Conservation (phyloP, 2,329 filamentous ascomycete species). For the Fusarium acutatum region DNA sequence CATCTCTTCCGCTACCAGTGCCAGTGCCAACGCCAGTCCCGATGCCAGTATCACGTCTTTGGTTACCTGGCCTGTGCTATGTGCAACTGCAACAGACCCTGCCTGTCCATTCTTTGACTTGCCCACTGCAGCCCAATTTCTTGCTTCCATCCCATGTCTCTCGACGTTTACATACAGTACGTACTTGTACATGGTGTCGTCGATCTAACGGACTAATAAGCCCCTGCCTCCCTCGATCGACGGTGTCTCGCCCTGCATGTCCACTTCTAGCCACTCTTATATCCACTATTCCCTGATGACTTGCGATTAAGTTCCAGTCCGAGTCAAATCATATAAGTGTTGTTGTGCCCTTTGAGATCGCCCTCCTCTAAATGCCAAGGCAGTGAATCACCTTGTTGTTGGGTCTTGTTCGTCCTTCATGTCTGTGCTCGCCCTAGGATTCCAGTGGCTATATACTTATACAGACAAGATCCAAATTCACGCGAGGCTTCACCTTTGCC, state of each 20-base stretch:
- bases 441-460: constrained; percentile 38
- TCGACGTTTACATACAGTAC: constrained; percentile 17
- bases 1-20: neutral
- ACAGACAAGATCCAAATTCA: constrained; percentile 32
- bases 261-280: constrained; percentile 23
- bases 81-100: constrained; percentile 40
- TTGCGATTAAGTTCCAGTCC: constrained; percentile 33
- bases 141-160: constrained; percentile 21
- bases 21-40: neutral
- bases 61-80: constrained; percentile 32
- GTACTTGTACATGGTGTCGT: neutral
- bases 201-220: constrained; percentile 22
- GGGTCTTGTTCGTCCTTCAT: constrained; percentile 18
- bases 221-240: constrained; percentile 27
- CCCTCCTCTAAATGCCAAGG: neutral
- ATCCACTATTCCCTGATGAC: constrained; percentile 21
- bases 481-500: constrained; percentile 10
- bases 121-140: constrained; percentile 23
- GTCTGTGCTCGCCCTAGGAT: constrained; percentile 29
- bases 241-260: constrained; percentile 24
- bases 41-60: constrained; percentile 25
- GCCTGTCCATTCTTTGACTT: constrained; percentile 18
- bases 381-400: constrained; percentile 13
- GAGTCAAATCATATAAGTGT: constrained; percentile 29
- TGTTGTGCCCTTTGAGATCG: constrained; percentile 15